phyloP scores from a whole-genome alignment of 106 monocot genomes.

The Dendrobium huoshanense region DNA sequence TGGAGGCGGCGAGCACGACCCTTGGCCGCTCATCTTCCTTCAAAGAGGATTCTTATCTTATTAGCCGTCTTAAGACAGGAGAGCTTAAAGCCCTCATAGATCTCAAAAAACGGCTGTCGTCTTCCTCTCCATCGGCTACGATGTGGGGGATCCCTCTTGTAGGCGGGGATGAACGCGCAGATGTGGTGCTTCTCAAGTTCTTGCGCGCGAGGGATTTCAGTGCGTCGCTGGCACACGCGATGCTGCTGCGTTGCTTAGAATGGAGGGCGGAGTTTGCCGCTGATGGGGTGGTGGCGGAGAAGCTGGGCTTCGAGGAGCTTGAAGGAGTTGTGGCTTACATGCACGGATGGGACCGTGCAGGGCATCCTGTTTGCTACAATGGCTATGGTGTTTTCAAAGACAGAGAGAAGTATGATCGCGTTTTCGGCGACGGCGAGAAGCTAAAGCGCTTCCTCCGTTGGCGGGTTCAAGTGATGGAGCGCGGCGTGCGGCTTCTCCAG shows the following conservation, averaged over 20 bases:
- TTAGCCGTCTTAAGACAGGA: slow-evolving; percentile 25
- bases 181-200: slow-evolving; percentile 61
- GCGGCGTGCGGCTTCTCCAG: slow-evolving; percentile 40
- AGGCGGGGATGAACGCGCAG: slow-evolving; percentile 34
- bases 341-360: slow-evolving; percentile 52
- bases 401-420: slow-evolving; percentile 42
- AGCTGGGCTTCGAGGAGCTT: slow-evolving; percentile 61
- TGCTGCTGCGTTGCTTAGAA: slow-evolving; percentile 32
- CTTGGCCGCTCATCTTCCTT: slow-evolving; percentile 46
- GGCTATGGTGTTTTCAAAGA: slow-evolving; percentile 61
- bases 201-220: slow-evolving; percentile 57
- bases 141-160: slow-evolving; percentile 30
- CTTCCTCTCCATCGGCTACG: slow-evolving; percentile 13
- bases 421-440: slow-evolving; percentile 55
- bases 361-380: slow-evolving; percentile 69
- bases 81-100: slow-evolving; percentile 41
- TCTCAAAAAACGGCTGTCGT: slow-evolving; percentile 26
- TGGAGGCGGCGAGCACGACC: slow-evolving; percentile 34
- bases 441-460: slow-evolving; percentile 48
- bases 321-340: slow-evolving; percentile 56
- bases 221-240: slow-evolving; percentile 35
- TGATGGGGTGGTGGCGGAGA: slow-evolving; percentile 38
- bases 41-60: slow-evolving; percentile 69
- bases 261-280: slow-evolving; percentile 48
- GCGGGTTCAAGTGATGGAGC: slow-evolving; percentile 67